Conservation (phyloP, 805 yeast genomes). For the Starmera quercuum region DNA sequence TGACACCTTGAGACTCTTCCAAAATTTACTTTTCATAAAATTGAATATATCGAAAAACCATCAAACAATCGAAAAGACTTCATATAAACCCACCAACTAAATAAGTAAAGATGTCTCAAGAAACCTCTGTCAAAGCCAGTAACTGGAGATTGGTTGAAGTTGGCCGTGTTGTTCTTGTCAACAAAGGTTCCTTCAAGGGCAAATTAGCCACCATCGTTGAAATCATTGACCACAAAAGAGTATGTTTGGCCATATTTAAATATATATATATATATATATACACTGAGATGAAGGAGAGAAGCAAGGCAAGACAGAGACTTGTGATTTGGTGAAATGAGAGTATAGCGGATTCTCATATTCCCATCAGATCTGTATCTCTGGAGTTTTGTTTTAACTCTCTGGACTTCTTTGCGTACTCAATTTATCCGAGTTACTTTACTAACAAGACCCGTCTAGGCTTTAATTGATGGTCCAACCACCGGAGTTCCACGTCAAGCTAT, state of each 20-base stretch:
- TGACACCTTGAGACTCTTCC: no score
- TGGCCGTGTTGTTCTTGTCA: slow-evolving; percentile 95
- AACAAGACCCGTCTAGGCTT: slow-evolving; percentile 44
- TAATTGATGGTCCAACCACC: slow-evolving; percentile 91
- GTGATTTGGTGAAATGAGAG: no score
- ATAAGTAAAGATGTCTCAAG: slow-evolving; percentile 47
- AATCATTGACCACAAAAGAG: slow-evolving; percentile 99
- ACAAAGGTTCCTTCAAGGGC: slow-evolving; percentile 64
- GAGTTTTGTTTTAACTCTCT: no score
- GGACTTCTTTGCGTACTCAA: no score
- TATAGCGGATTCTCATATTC: no score
- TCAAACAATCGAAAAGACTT: no score
- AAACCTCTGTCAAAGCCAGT: slow-evolving; percentile 84
- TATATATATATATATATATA: no score
- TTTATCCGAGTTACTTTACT: no score
- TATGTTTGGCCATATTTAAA: no score
- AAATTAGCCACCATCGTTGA: slow-evolving; percentile 97
- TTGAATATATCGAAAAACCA: no score
- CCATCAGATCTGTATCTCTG: no score
- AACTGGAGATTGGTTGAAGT: slow-evolving; percentile 99
- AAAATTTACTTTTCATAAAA: no score
- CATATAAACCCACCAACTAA: neutral
- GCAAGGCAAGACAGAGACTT: slow-evolving; percentile 1
- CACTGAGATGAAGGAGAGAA: neutral
- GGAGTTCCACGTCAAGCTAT: slow-evolving; percentile 90